Base-by-base conservation (phyloP, 192 early-diverging fungal species). In the Backusella morwellensis region DNA sequence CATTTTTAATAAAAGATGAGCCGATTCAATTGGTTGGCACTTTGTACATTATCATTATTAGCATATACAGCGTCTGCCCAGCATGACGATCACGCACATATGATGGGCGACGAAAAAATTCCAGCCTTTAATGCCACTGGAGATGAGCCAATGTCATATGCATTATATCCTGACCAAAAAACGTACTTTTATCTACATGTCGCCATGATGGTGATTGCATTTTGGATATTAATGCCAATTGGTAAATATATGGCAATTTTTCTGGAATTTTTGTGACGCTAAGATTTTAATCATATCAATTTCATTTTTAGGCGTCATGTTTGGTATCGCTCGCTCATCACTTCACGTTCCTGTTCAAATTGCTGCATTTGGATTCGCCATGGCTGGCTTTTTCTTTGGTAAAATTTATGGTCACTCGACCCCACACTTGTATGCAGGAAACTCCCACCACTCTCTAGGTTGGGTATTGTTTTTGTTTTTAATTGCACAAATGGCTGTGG, bases 161-260 rank as follows among this genome's bases (percentile, higher is more conserved):
- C 77, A 23, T 44, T 76, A 15, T 74, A 41, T 7, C 72, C 77
- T 36, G 77, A 78, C 3, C 66, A 79, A 19, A 78, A 79, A 69
- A 72, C 66, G 6, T 76, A 76, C 29, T 76, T 82, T 19, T 78
- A 78, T 56, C 35, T 66, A 35, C 81, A 82, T 34, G 78, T 82
- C 14, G 21, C 50, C n/a, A 77, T 82, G 21, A 82, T 82, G 81
- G 72, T 82, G 29, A 40, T 82, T 38, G 77, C 74, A 14, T 82
- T 82, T 74, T 78, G 77, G 81, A 76, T 82, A 40, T 42, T 82
- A 6, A 75, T 82, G 73, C 81, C 81, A 35, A 82, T 82, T 29
- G 81, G 81, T 82, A 79, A 82, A 68, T 23, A 26, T 4, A 1
- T 7, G 14, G 32, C 32, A 32, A 32, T 56, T 68, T 68, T 44